These are phyloP conservation scores for Lotus japonicus DNA, from an alignment of 306 rosid genomes.

Conservation along the genomic window DNA sequence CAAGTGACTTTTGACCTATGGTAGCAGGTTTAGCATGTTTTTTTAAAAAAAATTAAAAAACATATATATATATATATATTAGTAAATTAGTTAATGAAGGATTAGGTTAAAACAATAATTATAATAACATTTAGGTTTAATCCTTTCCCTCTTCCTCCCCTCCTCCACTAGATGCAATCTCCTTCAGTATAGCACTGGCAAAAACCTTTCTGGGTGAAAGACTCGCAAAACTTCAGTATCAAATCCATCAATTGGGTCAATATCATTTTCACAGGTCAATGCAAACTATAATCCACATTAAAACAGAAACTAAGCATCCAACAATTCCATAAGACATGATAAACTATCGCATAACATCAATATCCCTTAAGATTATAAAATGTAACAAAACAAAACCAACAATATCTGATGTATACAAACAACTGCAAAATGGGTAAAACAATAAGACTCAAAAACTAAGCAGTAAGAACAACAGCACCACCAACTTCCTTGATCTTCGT, in stretches of 20 bases:
- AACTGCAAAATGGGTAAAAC: neutral
- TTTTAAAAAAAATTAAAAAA: no score
- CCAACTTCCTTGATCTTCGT: slow-evolving; percentile 92
- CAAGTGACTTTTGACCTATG: no score
- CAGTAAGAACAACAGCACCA: slow-evolving; percentile 76
- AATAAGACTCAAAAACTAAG: slow-evolving; percentile 37
- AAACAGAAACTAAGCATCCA: neutral
- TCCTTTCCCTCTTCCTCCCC: no score
- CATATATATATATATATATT: no score
- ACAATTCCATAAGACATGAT: neutral
- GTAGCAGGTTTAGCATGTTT: no score
- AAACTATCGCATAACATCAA: neutral
- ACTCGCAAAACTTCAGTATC: neutral
- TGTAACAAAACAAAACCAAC: neutral
- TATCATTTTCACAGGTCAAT: neutral
- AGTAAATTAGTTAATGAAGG: no score
- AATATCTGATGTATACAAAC: neutral
- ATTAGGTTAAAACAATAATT: no score
- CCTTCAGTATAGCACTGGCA: no score
- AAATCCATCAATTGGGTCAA: neutral
- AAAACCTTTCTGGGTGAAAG: no score
- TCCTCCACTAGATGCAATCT: no score
- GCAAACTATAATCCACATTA: neutral
- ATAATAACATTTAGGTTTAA: no score
- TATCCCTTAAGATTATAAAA: neutral